Evolutionary conservation across 768 basidiomycete genomes (phyloP), one percentile per base, ranked within the genome.

Genomic region (Boletus reticuloceps): DNA sequence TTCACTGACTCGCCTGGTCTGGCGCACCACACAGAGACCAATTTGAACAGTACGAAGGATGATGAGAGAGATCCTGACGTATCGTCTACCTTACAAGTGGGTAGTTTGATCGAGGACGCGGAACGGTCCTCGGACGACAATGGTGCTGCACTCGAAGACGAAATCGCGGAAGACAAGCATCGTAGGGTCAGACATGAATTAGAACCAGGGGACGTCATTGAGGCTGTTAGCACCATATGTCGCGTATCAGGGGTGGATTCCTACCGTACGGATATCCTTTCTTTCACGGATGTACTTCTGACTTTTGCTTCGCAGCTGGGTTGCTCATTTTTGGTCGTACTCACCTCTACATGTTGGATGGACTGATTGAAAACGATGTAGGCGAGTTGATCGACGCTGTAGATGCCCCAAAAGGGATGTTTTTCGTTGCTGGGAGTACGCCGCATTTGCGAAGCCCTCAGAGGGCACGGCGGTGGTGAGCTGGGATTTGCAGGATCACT

Each of bases 201-300:
- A 25, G 91, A 94, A 66, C 84, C 90, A 22, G 91, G 91, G 5
- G 94, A 98, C 68, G 81, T 94, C 9, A 91, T 98, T 36, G 91
- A 95, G 59, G 91, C 85, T 14, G 84, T 91, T 8, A 81, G 81
- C 50, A 98, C 94, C 12, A 91, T 95, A 45, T 90, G 91, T 7
- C 82, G 93, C 13, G 84, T 97, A 47, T 85, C 84, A 14, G 95
- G 94, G 1, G 91, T 98, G 5, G 95, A 97, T 70, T 91, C 92
- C 16, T 92, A 87, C 56, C 93, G 94, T 94, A 58, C 67, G 88
- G 34, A n/a, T 20, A 8, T 29, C 34, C 12, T 11, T 19, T 57
- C 14, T 34, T 47, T 47, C 38, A n/a, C 32, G 1, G 16, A 39
- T 13, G 29, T 16, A 17, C 20, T n/a, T 31, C 17, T 60, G 32